Conservation (phyloP, 148 eudicot species). For the Rhododendron griersonianum region DNA sequence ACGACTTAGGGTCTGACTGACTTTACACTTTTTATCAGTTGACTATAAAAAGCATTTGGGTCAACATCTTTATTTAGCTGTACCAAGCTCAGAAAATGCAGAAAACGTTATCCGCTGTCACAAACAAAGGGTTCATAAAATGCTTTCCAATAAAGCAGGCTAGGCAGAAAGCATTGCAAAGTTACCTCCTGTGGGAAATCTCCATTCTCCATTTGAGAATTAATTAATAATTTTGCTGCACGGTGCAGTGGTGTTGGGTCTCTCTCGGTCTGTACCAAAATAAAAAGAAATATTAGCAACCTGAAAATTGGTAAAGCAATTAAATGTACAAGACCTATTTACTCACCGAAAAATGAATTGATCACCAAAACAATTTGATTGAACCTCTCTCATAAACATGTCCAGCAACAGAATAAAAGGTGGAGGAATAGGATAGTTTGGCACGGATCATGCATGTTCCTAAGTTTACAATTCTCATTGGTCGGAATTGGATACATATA, state of each 20-base stretch:
- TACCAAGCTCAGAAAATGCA: neutral
- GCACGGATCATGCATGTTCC: neutral
- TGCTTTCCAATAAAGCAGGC: neutral
- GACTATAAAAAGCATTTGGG: neutral
- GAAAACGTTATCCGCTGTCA: neutral
- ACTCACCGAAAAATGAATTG: neutral
- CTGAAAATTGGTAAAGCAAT: neutral
- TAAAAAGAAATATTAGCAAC: neutral
- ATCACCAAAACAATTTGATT: neutral
- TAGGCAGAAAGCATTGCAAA: neutral
- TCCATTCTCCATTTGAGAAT: constrained; percentile 80
- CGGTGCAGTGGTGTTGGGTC: constrained; percentile 70
- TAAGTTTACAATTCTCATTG: neutral
- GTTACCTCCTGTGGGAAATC: constrained; percentile 91
- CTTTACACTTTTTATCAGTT: neutral
- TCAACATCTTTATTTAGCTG: neutral
- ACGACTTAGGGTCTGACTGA: neutral
- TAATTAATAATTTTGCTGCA: constrained; percentile 73
- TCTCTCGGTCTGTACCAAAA: constrained; percentile 49
- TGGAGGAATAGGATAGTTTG: neutral
- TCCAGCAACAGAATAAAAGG: neutral
- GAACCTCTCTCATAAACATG: neutral
- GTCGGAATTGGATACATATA: neutral
- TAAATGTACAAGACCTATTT: neutral
- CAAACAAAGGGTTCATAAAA: neutral